Conservation (phyloP, 1,284 basidiomycete species). For the Ustilago hordei region DNA sequence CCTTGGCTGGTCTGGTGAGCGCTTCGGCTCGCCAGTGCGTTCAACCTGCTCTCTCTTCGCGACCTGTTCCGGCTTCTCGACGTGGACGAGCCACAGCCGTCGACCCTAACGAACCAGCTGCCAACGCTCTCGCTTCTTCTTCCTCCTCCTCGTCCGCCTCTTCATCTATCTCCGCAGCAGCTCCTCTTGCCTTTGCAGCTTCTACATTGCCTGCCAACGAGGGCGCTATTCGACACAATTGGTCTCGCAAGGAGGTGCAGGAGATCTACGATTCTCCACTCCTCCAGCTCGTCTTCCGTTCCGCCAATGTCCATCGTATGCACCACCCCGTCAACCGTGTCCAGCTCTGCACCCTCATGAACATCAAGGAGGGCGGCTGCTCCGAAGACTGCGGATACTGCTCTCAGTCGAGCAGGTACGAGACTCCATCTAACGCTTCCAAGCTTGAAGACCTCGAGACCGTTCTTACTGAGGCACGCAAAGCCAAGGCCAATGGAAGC, state of each 20-base stretch:
- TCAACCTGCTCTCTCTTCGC: conserved; percentile 20
- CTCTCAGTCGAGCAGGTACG: conserved; percentile 92
- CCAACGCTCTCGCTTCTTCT: conserved; percentile 20
- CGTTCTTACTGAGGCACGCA: conserved; percentile 80
- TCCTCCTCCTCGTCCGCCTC: conserved; percentile 13
- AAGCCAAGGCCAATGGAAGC: conserved; percentile 94
- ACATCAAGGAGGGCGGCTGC: conserved; percentile 93
- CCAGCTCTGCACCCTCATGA: conserved; percentile 97
- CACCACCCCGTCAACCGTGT: conserved; percentile 89
- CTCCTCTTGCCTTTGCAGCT: conserved; percentile 4
- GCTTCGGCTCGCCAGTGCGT: conserved; percentile 30
- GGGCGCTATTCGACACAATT: conserved; percentile 54
- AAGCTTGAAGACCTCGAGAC: conserved; percentile 90
- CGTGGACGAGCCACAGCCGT: conserved; percentile 53
- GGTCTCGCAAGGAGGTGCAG: conserved; percentile 63
- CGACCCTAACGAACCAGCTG: conserved; percentile 40
- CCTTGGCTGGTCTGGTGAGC: conserved; percentile 25
- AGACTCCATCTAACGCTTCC: conserved; percentile 88
- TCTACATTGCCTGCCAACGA: conserved; percentile 14
- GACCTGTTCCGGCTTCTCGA: conserved; percentile 25
- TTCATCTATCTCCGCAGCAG: not conserved
- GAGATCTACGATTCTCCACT: conserved; percentile 65
- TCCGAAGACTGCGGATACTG: conserved; percentile 98
- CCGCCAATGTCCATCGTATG: conserved; percentile 80
- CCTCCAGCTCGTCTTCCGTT: conserved; percentile 67